phyloP scores from a whole-genome alignment of 768 basidiomycete genomes.

The Xerocomellus intermedius region DNA sequence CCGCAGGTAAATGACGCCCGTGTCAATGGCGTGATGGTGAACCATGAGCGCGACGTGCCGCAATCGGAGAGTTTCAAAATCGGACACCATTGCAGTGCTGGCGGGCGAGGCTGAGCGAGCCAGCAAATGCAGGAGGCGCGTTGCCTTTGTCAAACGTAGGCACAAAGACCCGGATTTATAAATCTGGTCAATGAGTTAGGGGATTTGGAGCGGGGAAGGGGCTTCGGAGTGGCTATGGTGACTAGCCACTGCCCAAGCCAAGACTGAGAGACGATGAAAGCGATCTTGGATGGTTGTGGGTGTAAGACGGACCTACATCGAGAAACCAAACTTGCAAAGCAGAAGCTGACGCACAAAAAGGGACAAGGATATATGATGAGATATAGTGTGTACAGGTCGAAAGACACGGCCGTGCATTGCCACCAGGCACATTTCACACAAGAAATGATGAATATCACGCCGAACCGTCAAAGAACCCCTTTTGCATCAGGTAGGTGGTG shows the following conservation, averaged over 20 bases:
- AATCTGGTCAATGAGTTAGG: not conserved
- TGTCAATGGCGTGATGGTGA: not conserved
- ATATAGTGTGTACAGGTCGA: not conserved
- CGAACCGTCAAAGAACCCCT: conserved; percentile 41
- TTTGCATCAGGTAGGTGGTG: conserved; percentile 39
- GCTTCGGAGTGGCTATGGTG: not conserved
- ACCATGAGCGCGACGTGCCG: not conserved
- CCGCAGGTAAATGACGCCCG: not conserved
- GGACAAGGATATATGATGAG: not conserved
- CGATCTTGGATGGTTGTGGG: not conserved
- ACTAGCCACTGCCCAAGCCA: too few species aligned
- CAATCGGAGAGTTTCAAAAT: not conserved
- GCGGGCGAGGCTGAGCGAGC: not conserved
- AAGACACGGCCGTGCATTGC: not conserved
- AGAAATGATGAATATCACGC: conserved; percentile 1
- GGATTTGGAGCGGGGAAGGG: not conserved
- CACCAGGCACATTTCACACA: not conserved
- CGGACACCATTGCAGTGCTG: not conserved
- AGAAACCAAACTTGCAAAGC: not conserved
- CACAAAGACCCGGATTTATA: not conserved
- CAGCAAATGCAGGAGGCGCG: not conserved
- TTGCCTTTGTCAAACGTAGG: not conserved
- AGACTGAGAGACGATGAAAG: too few species aligned
- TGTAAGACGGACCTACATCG: not conserved
- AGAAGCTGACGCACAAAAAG: not conserved